Percentiles rank a stretch among this genome's conserved stretches.
phyloP scores from a whole-genome alignment of 805 yeast species.

The Myxozyma udenii region DNA sequence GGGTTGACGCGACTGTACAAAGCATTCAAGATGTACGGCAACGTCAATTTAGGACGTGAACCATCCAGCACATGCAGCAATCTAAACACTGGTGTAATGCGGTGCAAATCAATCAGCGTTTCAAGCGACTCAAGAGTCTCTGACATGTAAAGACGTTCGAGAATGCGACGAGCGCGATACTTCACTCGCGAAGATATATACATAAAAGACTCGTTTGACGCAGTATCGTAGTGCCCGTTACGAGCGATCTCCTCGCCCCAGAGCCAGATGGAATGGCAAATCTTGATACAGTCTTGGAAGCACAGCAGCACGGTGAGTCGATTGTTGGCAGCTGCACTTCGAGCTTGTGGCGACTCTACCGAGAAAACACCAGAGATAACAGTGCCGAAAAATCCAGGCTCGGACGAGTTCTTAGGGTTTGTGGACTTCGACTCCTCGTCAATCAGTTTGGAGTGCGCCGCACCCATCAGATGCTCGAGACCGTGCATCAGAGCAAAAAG shows the following conservation, averaged over 20 bases:
- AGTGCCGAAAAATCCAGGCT: constrained; percentile 52
- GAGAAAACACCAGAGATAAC: constrained; percentile 74
- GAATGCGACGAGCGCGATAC: constrained; percentile 60
- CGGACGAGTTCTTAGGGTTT: constrained; percentile 33
- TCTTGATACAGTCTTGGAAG: constrained; percentile 56
- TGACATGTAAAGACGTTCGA: constrained; percentile 60
- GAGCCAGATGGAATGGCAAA: constrained; percentile 65
- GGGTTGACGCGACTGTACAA: constrained; percentile 49
- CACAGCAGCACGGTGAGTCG: constrained; percentile 58
- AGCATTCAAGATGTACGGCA: constrained; percentile 63
- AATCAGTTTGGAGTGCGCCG: constrained; percentile 50
- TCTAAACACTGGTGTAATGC: constrained; percentile 47
- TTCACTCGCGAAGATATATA: constrained; percentile 60
- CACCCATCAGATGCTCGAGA: constrained; percentile 60
- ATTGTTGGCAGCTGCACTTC: constrained; percentile 52
- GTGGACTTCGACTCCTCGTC: constrained; percentile 27
- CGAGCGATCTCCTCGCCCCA: constrained; percentile 51
- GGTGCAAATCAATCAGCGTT: constrained; percentile 48
- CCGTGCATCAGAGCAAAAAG: constrained; percentile 51
- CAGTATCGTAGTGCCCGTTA: constrained; percentile 26
- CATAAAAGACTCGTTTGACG: constrained; percentile 39
- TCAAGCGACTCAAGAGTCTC: constrained; percentile 76
- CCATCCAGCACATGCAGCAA: constrained; percentile 79
- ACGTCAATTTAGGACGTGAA: constrained; percentile 68
- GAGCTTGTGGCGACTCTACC: constrained; percentile 51